phyloP scores from a whole-genome alignment of 306 rosid species.

The Erythrophleum fordii region DNA sequence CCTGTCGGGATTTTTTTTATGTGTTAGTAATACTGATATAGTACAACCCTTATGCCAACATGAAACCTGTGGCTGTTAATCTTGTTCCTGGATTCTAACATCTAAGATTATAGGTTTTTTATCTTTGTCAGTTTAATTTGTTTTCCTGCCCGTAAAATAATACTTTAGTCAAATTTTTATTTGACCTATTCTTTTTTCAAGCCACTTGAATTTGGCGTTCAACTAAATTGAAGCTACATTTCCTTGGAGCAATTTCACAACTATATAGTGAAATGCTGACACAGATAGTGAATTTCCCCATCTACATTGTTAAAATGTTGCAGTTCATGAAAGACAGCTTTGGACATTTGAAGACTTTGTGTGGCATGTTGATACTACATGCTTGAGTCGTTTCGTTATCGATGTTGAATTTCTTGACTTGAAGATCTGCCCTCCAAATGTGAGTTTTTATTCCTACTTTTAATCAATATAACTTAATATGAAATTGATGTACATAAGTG shows the following conservation, averaged over 20 bases:
- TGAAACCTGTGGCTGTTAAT: too few relatives aligned
- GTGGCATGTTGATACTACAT: slow-evolving; percentile 68
- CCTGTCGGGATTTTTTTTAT: too few relatives aligned
- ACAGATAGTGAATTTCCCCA: not conserved
- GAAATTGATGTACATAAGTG: not conserved
- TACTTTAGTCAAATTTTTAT: too few relatives aligned
- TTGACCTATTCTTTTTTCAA: too few relatives aligned
- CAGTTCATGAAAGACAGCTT: slow-evolving; percentile 71
- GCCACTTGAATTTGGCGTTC: not conserved
- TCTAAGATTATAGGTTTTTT: too few relatives aligned
- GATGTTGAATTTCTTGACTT: slow-evolving; percentile 84
- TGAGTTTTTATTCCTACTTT: slow-evolving; percentile 45
- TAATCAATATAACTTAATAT: slow-evolving; percentile 12
- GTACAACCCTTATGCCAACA: too few relatives aligned
- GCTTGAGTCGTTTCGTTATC: slow-evolving; percentile 63
- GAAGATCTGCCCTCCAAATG: slow-evolving; percentile 60
- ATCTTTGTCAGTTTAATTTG: too few relatives aligned
- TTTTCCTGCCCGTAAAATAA: too few relatives aligned
- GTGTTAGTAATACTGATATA: too few relatives aligned
- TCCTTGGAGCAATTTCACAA: not conserved
- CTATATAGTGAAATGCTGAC: slow-evolving; percentile 24
- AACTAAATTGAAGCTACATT: slow-evolving; percentile 20
- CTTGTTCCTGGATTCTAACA: too few relatives aligned
- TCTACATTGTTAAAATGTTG: slow-evolving; percentile 22
- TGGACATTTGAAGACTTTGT: slow-evolving; percentile 72